Conservation (phyloP, 164 flowering plant species). For the Berberis thunbergii region DNA sequence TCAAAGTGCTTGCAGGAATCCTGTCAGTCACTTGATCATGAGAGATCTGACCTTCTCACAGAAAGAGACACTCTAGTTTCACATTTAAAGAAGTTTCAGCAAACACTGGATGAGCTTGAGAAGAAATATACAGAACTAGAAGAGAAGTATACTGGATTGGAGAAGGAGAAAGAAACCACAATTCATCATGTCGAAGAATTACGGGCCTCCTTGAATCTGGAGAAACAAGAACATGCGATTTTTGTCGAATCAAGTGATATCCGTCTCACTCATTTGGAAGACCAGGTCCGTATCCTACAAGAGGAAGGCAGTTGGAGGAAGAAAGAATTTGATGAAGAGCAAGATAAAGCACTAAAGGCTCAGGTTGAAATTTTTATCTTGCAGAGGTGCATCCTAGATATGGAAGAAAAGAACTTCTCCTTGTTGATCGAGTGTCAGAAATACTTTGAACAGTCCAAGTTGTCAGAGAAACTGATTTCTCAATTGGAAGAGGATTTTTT, state of each 20-base stretch:
- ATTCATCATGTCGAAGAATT: slow-evolving; percentile 46
- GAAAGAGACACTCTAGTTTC: slow-evolving; percentile 45
- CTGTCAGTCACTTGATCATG: slow-evolving; percentile 49
- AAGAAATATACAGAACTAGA: slow-evolving; percentile 41
- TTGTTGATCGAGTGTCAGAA: slow-evolving; percentile 54
- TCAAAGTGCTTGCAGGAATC: slow-evolving; percentile 65
- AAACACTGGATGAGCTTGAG: slow-evolving; percentile 48
- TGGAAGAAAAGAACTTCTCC: slow-evolving; percentile 53
- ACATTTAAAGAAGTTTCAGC: slow-evolving; percentile 44
- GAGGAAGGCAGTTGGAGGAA: slow-evolving; percentile 45
- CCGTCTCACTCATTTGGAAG: slow-evolving; percentile 41
- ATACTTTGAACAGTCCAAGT: slow-evolving; percentile 48
- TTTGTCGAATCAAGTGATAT: slow-evolving; percentile 35
- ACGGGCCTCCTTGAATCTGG: slow-evolving; percentile 28
- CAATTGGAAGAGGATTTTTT: slow-evolving; percentile 66
- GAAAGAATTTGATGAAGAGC: slow-evolving; percentile 60
- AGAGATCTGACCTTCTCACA: slow-evolving; percentile 41
- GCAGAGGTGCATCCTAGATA: slow-evolving; percentile 60
- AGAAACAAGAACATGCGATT: slow-evolving; percentile 50
- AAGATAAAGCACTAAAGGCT: slow-evolving; percentile 57
- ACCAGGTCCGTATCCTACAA: slow-evolving; percentile 39
- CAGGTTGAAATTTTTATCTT: slow-evolving; percentile 66
- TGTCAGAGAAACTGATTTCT: slow-evolving; percentile 45
- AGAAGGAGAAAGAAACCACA: slow-evolving; percentile 50
- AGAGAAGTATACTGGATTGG: slow-evolving; percentile 41